Percentiles rank a stretch among this genome's conserved stretches.
These are phyloP conservation scores for Protomyces gravidus DNA, from an alignment of 1,139 yeast species.

Conservation along the genomic window DNA sequence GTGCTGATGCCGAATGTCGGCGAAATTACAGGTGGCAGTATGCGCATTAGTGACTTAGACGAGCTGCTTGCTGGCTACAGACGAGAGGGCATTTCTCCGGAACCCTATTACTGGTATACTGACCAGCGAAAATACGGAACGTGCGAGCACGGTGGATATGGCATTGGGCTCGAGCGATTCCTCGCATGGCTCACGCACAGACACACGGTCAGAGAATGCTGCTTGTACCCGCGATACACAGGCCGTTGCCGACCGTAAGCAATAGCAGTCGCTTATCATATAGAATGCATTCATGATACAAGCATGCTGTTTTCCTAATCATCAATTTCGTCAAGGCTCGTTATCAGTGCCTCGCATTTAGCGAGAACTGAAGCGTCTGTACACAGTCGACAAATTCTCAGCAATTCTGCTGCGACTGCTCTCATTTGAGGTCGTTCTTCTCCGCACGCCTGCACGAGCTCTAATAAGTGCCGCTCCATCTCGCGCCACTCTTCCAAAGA, in stretches of 20 bases:
- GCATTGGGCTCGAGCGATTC: slow-evolving; percentile 95
- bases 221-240: slow-evolving; percentile 93
- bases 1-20: slow-evolving; percentile 98
- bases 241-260: slow-evolving; percentile 91
- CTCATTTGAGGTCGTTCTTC: too few relatives aligned
- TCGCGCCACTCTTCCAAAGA: too few relatives aligned
- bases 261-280: neutral
- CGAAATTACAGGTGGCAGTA: slow-evolving; percentile 40
- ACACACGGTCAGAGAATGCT: slow-evolving; percentile 76
- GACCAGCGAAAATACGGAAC: slow-evolving; percentile 97
- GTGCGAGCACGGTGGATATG: slow-evolving; percentile 98
- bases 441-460: too few relatives aligned
- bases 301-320: neutral
- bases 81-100: slow-evolving; percentile 80
- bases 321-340: too few relatives aligned
- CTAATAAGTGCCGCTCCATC: too few relatives aligned
- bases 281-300: neutral
- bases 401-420: too few relatives aligned
- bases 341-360: too few relatives aligned
- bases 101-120: slow-evolving; percentile 87
- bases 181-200: slow-evolving; percentile 97
- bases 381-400: too few relatives aligned
- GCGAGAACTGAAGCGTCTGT: too few relatives aligned
- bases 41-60: slow-evolving; percentile 83
- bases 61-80: slow-evolving; percentile 85